These are phyloP conservation scores for Barbarea vulgaris DNA, from an alignment of 345 rosid genomes.

Conservation along the genomic window DNA sequence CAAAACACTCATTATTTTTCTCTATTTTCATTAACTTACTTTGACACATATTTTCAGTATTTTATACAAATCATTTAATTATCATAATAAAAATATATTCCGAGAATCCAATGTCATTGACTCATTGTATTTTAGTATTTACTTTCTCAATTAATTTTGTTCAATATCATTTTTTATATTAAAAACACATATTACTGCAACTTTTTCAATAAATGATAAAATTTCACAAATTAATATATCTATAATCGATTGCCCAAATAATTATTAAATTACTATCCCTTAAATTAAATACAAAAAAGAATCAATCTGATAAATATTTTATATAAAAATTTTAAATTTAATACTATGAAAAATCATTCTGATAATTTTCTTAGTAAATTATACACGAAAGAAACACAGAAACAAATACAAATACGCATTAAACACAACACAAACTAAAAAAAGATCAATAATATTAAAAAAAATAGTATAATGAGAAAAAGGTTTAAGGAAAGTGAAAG, in stretches of 20 bases:
- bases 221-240: too few relatives aligned
- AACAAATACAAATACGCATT: neutral
- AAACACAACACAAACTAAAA: too few relatives aligned
- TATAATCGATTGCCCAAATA: neutral
- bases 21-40: neutral
- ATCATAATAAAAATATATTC: neutral
- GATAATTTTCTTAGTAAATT: neutral
- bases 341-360: neutral
- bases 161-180: too few relatives aligned
- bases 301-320: too few relatives aligned
- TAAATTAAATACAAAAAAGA: too few relatives aligned
- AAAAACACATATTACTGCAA: too few relatives aligned
- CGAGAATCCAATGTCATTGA: too few relatives aligned
- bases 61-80: neutral
- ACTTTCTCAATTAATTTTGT: too few relatives aligned
- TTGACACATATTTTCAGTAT: neutral
- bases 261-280: too few relatives aligned
- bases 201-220: too few relatives aligned
- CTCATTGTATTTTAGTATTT: neutral
- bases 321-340: too few relatives aligned
- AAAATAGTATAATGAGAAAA: neutral
- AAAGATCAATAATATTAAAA: too few relatives aligned
- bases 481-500: conserved; percentile 28
- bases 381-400: neutral
- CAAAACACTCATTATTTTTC: neutral